These are phyloP conservation scores for Rhododendron simsii DNA, from an alignment of 148 eudicot genomes.

Conservation along the genomic window DNA sequence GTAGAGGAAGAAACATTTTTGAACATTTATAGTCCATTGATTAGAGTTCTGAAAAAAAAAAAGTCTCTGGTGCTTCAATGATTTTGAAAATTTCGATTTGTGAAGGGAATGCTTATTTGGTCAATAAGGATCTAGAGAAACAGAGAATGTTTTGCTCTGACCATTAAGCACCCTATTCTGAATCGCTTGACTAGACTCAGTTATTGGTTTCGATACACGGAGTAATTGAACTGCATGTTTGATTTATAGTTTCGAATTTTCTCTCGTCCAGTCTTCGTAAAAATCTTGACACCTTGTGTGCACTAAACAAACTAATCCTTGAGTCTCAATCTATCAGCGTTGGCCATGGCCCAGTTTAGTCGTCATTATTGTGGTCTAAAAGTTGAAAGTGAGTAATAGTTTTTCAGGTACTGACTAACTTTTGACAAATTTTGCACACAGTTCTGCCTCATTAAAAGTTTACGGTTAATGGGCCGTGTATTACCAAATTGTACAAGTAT, in stretches of 20 bases:
- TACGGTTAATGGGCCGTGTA: neutral
- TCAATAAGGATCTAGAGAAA: neutral
- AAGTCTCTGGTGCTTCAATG: too few relatives aligned
- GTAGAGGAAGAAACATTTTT: too few relatives aligned
- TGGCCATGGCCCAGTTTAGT: neutral
- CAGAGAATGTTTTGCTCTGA: too few relatives aligned
- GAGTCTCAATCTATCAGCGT: too few relatives aligned
- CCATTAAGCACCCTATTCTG: neutral
- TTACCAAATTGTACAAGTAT: neutral
- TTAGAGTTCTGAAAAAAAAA: too few relatives aligned
- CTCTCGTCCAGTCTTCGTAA: neutral
- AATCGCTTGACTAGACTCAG: neutral
- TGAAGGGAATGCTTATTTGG: too few relatives aligned
- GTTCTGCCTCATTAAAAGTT: neutral
- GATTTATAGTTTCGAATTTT: neutral
- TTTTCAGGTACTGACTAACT: too few relatives aligned
- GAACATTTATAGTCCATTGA: too few relatives aligned
- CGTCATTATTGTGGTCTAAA: neutral
- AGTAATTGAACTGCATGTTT: neutral
- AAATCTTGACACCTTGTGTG: neutral
- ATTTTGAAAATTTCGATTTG: too few relatives aligned
- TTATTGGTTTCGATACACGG: neutral
- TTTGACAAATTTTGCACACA: too few relatives aligned
- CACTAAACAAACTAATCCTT: too few relatives aligned
- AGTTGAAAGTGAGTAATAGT: neutral